Base-by-base conservation (phyloP, 2,329 filamentous ascomycete species). In the Cladobotryum protrusum region DNA sequence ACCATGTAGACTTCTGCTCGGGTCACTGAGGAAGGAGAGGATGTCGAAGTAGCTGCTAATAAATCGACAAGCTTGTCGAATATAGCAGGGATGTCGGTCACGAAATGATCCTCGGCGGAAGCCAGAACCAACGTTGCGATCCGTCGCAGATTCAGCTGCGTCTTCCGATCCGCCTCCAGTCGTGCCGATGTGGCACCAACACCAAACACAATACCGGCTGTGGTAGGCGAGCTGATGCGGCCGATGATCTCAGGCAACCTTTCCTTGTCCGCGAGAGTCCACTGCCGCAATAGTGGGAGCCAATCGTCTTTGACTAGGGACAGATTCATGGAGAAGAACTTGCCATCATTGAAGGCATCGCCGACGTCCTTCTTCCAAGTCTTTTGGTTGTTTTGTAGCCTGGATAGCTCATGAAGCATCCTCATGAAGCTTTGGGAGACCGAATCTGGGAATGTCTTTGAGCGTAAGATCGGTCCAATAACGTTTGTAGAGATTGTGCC, bases 161-260 rank as follows among this genome's bases (percentile, higher is more conserved):
- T 90, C 68, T 86, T 93, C 51, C 91, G 85, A 67, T 99, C 93
- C 5, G 95, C 90, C 69, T 99, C 93, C n/a, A 95, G 79, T 52
- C 93, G 80, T 34, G 93, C 93, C 40, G 91, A 95, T 18, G 89
- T 90, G 6, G 93, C 93, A 11, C 95, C 95, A 1, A 99, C 93
- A n/a, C 93, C 93, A 62, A 99, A 99, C 64, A 99, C 92, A 58
- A 99, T 95, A 8, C 93, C 93, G 0, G 95, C 93, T 13, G 91
- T 92, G 1, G 91, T 89, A 5, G 93, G 93, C 4, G 91, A 81
- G 5, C 84, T 84, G 54, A 99, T 79, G 17, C 89, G 85, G 35
- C 80, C 76, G 8, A 97, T 70, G 4, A 96, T 73, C 54, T 99
- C 93, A 0, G 84, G 74, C 69, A 99, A 79, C 43, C 87, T 83